Percentiles rank a stretch among this genome's conserved stretches.
Conservation (phyloP, 2,329 filamentous ascomycete genomes). For the Calonectria pauciramosa region DNA sequence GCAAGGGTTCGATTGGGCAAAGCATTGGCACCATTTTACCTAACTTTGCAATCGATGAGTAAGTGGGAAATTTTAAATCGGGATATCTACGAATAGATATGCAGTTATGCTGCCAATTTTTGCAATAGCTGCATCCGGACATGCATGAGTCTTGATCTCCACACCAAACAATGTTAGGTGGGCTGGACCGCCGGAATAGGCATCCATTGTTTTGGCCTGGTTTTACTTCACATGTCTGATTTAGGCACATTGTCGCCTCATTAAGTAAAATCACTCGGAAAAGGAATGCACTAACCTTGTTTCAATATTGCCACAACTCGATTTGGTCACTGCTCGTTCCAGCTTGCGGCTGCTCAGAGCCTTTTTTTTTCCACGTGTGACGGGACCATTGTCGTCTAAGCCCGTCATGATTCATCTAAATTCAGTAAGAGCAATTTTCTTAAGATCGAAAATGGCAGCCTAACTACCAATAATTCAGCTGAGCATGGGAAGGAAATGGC, state of each 20-base stretch:
- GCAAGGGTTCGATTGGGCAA: conserved; percentile 12
- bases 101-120: background rate
- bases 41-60: background rate
- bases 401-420: background rate
- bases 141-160: background rate
- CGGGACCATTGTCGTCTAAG: background rate
- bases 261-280: no score
- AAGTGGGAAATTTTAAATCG: background rate
- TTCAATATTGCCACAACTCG: background rate
- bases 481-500: background rate
- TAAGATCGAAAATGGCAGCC: background rate
- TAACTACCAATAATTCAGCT: no score
- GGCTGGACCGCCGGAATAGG: background rate
- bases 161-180: background rate
- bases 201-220: background rate
- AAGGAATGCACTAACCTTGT: background rate
- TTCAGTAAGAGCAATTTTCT: background rate
- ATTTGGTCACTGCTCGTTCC: background rate
- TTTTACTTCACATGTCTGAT: no score
- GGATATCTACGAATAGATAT: background rate
- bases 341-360: background rate
- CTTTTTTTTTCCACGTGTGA: background rate
- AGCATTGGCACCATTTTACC: conserved; percentile 14
- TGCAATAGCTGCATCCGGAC: background rate
- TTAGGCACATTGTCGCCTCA: background rate